These are phyloP conservation scores for Vaccinium darrowii DNA, from an alignment of 148 eudicot species.

Conservation along the genomic window DNA sequence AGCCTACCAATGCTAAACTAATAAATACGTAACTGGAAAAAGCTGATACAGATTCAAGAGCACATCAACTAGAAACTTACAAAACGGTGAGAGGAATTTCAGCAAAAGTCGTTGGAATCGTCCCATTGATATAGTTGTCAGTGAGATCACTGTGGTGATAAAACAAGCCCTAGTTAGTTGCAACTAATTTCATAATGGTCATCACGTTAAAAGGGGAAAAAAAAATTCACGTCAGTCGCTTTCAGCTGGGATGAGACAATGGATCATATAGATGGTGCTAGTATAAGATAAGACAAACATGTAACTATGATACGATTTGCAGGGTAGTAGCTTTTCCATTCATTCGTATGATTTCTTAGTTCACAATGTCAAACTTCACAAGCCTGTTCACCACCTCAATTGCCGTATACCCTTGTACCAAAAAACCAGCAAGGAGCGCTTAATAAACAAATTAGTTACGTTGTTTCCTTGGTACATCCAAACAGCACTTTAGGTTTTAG, in stretches of 20 bases:
- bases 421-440: neutral
- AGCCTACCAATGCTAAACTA: neutral
- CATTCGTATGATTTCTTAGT: no score
- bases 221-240: no score
- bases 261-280: no score
- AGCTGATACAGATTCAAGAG: neutral
- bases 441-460: neutral
- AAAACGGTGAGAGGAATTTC: constrained; percentile 47
- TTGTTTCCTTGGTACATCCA: neutral
- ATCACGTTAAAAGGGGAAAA: no score
- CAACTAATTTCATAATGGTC: neutral
- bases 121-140: constrained; percentile 64
- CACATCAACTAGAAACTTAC: constrained; percentile 38
- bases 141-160: constrained; percentile 55
- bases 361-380: no score
- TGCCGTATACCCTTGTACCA: neutral
- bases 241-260: no score
- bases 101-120: constrained; percentile 54
- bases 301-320: no score
- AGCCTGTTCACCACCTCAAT: neutral
- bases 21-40: neutral
- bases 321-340: no score
- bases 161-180: constrained; percentile 17
- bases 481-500: neutral
- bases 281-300: no score